These are phyloP conservation scores for Fomes fomentarius DNA, from an alignment of 1,284 basidiomycete genomes.

Conservation along the genomic window DNA sequence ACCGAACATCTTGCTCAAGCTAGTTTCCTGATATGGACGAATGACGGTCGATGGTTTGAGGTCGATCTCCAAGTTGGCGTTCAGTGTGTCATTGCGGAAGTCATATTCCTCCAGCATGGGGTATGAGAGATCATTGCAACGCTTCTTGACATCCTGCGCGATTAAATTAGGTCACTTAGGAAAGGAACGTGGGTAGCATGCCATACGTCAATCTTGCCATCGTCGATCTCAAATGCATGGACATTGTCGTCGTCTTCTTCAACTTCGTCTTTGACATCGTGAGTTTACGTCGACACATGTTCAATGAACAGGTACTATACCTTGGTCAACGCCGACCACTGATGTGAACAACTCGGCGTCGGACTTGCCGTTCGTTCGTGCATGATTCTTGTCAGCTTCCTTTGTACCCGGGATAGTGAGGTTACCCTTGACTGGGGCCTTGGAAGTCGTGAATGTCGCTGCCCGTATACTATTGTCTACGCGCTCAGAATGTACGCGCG, in stretches of 20 bases:
- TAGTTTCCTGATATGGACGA: slow-evolving; percentile 96
- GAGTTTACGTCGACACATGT: not conserved
- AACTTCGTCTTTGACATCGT: slow-evolving; percentile 73
- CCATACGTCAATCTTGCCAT: slow-evolving; percentile 86
- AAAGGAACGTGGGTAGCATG: not conserved
- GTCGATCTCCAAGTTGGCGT: slow-evolving; percentile 95
- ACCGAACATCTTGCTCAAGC: slow-evolving; percentile 97
- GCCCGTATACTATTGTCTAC: slow-evolving; percentile 73
- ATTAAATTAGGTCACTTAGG: not conserved
- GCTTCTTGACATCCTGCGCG: slow-evolving; percentile 83
- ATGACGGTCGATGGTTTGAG: slow-evolving; percentile 96
- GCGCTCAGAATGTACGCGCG: slow-evolving; percentile 68
- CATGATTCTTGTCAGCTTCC: slow-evolving; percentile 66
- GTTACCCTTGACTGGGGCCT: slow-evolving; percentile 80
- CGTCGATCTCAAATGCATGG: slow-evolving; percentile 93
- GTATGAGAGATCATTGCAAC: slow-evolving; percentile 93
- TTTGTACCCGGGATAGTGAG: slow-evolving; percentile 87
- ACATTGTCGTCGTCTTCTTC: slow-evolving; percentile 97
- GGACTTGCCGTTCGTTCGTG: slow-evolving; percentile 42
- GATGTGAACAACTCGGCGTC: slow-evolving; percentile 86
- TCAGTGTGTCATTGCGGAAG: slow-evolving; percentile 93
- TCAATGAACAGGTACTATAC: slow-evolving; percentile 45
- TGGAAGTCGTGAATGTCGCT: slow-evolving; percentile 82
- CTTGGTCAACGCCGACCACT: slow-evolving; percentile 89
- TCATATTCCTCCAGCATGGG: slow-evolving; percentile 99